These are phyloP conservation scores for Diaporthe citriasiana DNA, from an alignment of 2,329 filamentous ascomycete genomes.

Conservation along the genomic window DNA sequence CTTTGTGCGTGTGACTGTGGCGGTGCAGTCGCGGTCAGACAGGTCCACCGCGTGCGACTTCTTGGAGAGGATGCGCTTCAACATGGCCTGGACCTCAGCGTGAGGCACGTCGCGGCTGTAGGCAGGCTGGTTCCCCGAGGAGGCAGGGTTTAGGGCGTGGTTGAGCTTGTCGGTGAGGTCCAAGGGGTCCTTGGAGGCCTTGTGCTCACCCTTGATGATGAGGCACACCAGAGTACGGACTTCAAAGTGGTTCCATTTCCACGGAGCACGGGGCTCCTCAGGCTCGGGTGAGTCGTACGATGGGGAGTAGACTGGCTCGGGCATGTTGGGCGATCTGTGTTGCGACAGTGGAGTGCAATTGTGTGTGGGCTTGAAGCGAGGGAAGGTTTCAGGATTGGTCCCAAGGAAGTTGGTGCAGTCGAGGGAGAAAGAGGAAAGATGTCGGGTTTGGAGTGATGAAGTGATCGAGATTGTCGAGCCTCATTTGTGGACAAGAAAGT, in stretches of 20 bases:
- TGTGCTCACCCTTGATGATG: conserved; percentile 40
- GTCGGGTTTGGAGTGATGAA: not conserved
- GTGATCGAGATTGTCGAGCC: not conserved
- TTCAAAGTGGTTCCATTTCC: conserved; percentile 40
- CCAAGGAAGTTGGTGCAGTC: not conserved
- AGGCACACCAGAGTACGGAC: conserved; percentile 39
- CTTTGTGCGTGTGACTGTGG: conserved; percentile 27
- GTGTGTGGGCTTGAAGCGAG: not conserved
- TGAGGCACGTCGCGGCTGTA: conserved; percentile 39
- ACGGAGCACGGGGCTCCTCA: not conserved
- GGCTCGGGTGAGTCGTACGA: conserved; percentile 25
- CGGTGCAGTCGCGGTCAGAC: not conserved
- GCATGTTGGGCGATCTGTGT: not conserved
- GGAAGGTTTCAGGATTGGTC: no score
- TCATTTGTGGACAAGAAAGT: not conserved
- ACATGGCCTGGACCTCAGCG: conserved; percentile 34
- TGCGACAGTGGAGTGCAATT: not conserved
- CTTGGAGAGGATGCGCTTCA: conserved; percentile 39
- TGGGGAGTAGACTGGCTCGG: conserved; percentile 1
- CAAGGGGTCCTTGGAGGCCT: conserved; percentile 8
- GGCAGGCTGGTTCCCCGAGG: not conserved
- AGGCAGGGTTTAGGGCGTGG: conserved; percentile 38
- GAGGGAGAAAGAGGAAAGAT: not conserved
- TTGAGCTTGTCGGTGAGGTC: conserved; percentile 39
- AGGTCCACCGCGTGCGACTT: conserved; percentile 39